Base-by-base conservation (phyloP, 164 flowering plant genomes). In the Annona squamosa region DNA sequence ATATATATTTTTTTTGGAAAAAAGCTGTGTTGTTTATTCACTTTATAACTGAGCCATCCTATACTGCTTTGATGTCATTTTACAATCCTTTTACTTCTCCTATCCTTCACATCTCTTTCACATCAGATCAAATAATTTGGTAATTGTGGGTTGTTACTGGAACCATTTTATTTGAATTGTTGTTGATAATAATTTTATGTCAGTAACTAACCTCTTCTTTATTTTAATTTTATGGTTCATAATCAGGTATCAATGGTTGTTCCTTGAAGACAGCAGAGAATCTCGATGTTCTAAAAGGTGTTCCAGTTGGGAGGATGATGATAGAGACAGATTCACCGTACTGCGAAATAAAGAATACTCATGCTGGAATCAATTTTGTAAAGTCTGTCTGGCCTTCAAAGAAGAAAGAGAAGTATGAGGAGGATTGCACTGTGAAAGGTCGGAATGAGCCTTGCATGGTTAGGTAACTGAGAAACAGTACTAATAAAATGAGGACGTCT, bases 311-410 rank as follows among this genome's bases (percentile, higher is more conserved):
- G 74, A 88, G 89, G 75, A 86, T 93, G 88, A 93, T 96, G 99
- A 96, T 96, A 75, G 99, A 96, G 77, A 96, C 99, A 48, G 99
- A 96, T 84, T 91, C 99, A 62, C 99, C 99, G 61, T 96, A 96
- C 75, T 96, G 99, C 81, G 99, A 93, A 75, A 90, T 96, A 71
- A 96, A 88, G 85, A 96, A 80, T 74, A 87, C 98, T 18, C 97
- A 92, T 87, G 95, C 98, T 41, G 98, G 99, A 69, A 87, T 88
- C 46, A 88, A 76, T 16, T 87, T 83, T 75, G 97, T 93, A 41
- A 90, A 90, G 76, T 89, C 98, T 48, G 52, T 62, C 6, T 93
- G 93, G 98, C 87, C 97, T 77, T 88, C 98, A 4, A 96, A 90
- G 85, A 96, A 93, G 84, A 96, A 96, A 78, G 99, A 96, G 81